Conservation (phyloP, 306 rosid genomes). For the Vigna nakashimae region DNA sequence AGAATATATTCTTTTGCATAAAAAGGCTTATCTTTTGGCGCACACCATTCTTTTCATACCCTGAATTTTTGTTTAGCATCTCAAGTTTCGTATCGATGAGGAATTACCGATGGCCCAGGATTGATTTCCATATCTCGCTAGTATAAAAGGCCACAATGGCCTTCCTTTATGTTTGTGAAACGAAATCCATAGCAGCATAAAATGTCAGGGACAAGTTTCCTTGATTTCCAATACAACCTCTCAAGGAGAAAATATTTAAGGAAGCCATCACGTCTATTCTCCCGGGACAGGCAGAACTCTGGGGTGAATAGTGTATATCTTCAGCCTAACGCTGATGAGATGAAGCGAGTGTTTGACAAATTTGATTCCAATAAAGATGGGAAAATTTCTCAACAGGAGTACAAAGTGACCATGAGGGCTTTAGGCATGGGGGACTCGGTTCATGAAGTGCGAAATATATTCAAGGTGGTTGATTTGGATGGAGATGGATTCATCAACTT, state of each 20-base stretch:
- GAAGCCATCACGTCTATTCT: conserved; percentile 62
- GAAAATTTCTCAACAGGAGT: conserved; percentile 77
- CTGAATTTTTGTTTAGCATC: conserved; percentile 45
- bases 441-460: conserved; percentile 72
- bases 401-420: conserved; percentile 63
- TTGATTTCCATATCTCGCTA: background rate
- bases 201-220: conserved; percentile 64
- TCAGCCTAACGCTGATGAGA: conserved; percentile 73
- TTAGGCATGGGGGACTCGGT: conserved; percentile 59
- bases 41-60: conserved; percentile 45
- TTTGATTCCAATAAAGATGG: conserved; percentile 83
- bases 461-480: conserved; percentile 71
- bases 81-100: conserved; percentile 47
- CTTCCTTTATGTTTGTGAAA: background rate
- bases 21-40: conserved; percentile 28
- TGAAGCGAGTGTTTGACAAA: conserved; percentile 78
- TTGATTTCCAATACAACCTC: conserved; percentile 79
- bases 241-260: conserved; percentile 67
- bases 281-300: conserved; percentile 64
- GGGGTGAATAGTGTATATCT: conserved; percentile 39
- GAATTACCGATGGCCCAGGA: conserved; percentile 48
- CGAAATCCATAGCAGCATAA: conserved; percentile 35
- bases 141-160: conserved; percentile 1
- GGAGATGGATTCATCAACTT: conserved; percentile 84
- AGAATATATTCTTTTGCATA: conserved; percentile 58